phyloP scores from a whole-genome alignment of 352 stramenopile species.

The Blastocystis sp. region DNA sequence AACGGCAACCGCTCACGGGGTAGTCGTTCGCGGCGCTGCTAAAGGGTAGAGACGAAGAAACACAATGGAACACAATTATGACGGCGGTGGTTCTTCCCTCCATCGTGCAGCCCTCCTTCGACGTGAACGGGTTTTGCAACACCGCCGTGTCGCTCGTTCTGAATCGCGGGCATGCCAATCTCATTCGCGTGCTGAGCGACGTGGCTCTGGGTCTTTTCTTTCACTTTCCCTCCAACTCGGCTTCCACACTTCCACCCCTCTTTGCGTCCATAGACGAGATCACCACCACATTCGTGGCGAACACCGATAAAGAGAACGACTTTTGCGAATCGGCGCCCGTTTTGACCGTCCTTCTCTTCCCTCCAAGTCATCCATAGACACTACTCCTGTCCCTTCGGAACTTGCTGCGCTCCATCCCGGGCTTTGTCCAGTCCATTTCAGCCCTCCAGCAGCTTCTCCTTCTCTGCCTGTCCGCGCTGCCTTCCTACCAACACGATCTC shows the following conservation, averaged over 20 bases:
- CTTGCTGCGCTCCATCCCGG: neutral
- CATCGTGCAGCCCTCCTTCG: neutral
- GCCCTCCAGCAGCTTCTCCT: neutral
- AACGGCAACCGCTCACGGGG: neutral
- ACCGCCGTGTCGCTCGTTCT: neutral
- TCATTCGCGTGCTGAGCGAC: neutral
- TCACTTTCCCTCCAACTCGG: neutral
- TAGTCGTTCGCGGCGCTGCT: no score
- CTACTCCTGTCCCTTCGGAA: neutral
- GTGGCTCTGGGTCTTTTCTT: neutral
- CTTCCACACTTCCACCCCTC: neutral
- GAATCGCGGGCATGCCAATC: neutral
- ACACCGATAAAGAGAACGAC: conserved; percentile 45
- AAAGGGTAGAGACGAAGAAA: no score
- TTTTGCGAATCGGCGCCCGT: neutral
- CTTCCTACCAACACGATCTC: conserved; percentile 35
- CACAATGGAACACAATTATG: neutral
- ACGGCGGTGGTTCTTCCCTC: neutral
- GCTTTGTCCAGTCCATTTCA: neutral
- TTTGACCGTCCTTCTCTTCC: neutral
- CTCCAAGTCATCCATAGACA: neutral
- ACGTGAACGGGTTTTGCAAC: neutral
- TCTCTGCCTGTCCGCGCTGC: neutral
- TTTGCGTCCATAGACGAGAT: neutral
- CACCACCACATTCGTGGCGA: neutral